Evolutionary conservation across 2,329 filamentous ascomycete genomes (phyloP).

Genomic region (Paraphaeosphaeria sporulosa): DNA sequence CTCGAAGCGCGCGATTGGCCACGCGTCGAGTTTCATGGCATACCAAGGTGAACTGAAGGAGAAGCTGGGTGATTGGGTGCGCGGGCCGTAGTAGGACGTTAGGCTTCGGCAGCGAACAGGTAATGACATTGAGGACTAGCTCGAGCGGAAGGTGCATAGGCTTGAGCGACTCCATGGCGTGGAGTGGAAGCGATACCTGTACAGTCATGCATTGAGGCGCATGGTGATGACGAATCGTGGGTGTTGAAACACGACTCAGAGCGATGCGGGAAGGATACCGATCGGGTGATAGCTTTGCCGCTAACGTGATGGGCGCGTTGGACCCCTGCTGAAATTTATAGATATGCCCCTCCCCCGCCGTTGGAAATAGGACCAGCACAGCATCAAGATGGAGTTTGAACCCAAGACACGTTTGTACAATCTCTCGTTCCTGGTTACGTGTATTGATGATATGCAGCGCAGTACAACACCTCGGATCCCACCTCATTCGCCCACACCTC

Average conservation of each 20-base stretch:
- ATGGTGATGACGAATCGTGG: conserved; percentile 11
- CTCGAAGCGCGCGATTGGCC: conserved; percentile 54
- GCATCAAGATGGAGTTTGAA: conserved; percentile 71
- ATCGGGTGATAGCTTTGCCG: conserved; percentile 2
- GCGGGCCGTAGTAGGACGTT: conserved; percentile 45
- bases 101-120: conserved; percentile 27
- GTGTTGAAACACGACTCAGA: conserved; percentile 10
- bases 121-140: conserved; percentile 38
- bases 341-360: conserved; percentile 22
- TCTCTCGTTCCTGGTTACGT: not conserved
- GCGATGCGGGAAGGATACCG: conserved; percentile 12
- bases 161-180: conserved; percentile 21
- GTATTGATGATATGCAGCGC: conserved; percentile 60
- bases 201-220: conserved; percentile 3
- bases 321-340: conserved; percentile 15
- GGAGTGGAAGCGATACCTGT: not conserved
- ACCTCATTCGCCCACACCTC: conserved; percentile 88
- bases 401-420: conserved; percentile 71
- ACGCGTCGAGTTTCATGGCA: conserved; percentile 53
- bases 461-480: conserved; percentile 80
- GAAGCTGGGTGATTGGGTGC: conserved; percentile 53
- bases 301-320: not conserved
- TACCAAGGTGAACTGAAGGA: conserved; percentile 55
- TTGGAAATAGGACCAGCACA: not conserved
- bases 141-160: conserved; percentile 34